A percentile compares a stretch with the other conserved stretches of the same genome.
These are phyloP conservation scores for Sporothrix protearum DNA, from an alignment of 2,329 filamentous ascomycete genomes.

Conservation along the genomic window DNA sequence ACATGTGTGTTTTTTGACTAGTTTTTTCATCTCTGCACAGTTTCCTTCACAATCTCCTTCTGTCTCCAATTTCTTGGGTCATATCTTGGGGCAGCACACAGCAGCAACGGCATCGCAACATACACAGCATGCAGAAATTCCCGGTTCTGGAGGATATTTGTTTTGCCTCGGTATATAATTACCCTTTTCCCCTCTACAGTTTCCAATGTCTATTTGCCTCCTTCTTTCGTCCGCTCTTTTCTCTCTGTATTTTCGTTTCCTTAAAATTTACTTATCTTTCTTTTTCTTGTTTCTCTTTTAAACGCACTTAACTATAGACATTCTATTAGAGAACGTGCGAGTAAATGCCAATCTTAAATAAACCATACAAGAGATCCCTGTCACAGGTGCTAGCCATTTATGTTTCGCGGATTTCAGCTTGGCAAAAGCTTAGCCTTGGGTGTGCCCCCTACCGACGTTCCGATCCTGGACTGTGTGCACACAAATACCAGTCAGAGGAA, in stretches of 20 bases:
- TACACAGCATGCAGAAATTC: conserved; percentile 5
- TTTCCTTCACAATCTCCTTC: neutral
- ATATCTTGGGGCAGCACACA: neutral
- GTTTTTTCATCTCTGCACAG: neutral
- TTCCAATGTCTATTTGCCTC: neutral
- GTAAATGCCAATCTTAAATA: conserved; percentile 7
- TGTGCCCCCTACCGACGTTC: neutral
- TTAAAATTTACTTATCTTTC: no score
- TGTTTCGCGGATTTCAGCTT: neutral
- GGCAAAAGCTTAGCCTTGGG: neutral
- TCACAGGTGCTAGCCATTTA: neutral
- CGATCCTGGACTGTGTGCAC: neutral
- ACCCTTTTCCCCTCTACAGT: neutral
- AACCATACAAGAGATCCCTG: neutral
- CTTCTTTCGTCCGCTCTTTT: neutral
- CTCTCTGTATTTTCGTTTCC: neutral
- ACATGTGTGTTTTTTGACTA: neutral
- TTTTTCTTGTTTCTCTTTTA: neutral
- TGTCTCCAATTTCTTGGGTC: neutral
- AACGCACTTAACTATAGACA: neutral
- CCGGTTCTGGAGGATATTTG: conserved; percentile 15
- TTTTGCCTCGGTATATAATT: neutral
- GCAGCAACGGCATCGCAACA: neutral
- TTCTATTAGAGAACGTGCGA: neutral
- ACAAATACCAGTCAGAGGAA: neutral